These are phyloP conservation scores for Aspergillus novoparasiticus DNA, from an alignment of 2,329 filamentous ascomycete genomes.

Conservation along the genomic window DNA sequence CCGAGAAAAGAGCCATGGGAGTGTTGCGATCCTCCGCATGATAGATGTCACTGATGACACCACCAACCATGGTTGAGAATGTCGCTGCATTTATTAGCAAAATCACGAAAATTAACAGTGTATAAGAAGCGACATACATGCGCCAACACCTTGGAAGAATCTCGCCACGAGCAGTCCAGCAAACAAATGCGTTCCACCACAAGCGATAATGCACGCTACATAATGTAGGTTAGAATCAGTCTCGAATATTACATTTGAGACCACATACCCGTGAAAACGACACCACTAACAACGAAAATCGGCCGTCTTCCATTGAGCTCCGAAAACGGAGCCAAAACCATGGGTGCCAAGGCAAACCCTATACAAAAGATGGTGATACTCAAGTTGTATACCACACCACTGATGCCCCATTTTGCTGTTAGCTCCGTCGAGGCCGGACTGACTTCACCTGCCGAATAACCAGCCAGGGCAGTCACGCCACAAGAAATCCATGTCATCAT, in stretches of 20 bases:
- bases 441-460: slow-evolving; percentile 80
- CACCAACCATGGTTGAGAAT: slow-evolving; percentile 90
- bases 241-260: too few species aligned
- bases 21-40: slow-evolving; percentile 77
- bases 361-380: slow-evolving; percentile 81
- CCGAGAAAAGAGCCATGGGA: slow-evolving; percentile 88
- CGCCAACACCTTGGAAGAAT: slow-evolving; percentile 76
- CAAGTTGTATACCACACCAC: slow-evolving; percentile 65
- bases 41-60: slow-evolving; percentile 86
- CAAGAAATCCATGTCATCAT: slow-evolving; percentile 74
- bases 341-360: slow-evolving; percentile 81
- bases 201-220: slow-evolving; percentile 66
- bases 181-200: slow-evolving; percentile 69
- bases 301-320: slow-evolving; percentile 87
- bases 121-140: slow-evolving; percentile 54
- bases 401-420: slow-evolving; percentile 65
- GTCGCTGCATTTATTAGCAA: slow-evolving; percentile 41
- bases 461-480: slow-evolving; percentile 73
- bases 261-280: slow-evolving; percentile 63
- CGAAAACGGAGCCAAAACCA: slow-evolving; percentile 84
- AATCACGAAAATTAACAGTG: neutral
- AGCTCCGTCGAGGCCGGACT: slow-evolving; percentile 70
- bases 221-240: slow-evolving; percentile 17
- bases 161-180: slow-evolving; percentile 74
- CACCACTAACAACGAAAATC: slow-evolving; percentile 74